Percentiles rank a stretch among this genome's conserved stretches.
These are phyloP conservation scores for Ogataea polymorpha DNA, from an alignment of 805 yeast species.

Conservation along the genomic window DNA sequence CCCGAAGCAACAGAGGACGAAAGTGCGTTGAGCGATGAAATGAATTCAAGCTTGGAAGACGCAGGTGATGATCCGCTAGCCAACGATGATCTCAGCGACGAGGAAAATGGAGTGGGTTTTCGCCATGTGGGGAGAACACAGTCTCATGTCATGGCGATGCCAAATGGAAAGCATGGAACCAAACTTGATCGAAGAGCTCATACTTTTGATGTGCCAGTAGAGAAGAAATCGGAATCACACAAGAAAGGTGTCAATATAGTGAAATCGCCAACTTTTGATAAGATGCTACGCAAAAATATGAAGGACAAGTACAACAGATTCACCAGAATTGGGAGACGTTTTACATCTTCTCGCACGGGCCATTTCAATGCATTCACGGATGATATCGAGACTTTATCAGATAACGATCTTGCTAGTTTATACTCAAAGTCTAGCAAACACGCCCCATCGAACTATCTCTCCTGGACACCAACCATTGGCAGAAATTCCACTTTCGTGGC, in stretches of 20 bases:
- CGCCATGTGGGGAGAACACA: constrained; percentile 22
- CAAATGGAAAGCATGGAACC: constrained; percentile 14
- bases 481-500: constrained; percentile 90
- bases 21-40: constrained; percentile 24
- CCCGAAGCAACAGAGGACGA: constrained; percentile 16
- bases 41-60: constrained; percentile 15
- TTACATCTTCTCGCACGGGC: constrained; percentile 16
- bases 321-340: constrained; percentile 25
- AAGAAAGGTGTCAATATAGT: constrained; percentile 14
- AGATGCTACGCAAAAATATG: constrained; percentile 33
- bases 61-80: background rate
- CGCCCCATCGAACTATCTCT: constrained; percentile 61
- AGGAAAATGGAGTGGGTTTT: constrained; percentile 8
- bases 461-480: constrained; percentile 90
- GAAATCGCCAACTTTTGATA: constrained; percentile 51
- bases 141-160: constrained; percentile 33
- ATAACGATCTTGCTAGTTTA: constrained; percentile 30
- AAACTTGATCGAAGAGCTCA: constrained; percentile 44
- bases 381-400: constrained; percentile 17
- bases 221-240: constrained; percentile 3
- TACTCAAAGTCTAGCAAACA: constrained; percentile 18
- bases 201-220: constrained; percentile 40
- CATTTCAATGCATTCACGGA: background rate
- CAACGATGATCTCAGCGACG: constrained; percentile 21
- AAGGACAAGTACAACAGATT: constrained; percentile 10